These are phyloP conservation scores for Boletus reticuloceps DNA, from an alignment of 768 basidiomycete species.

Conservation along the genomic window DNA sequence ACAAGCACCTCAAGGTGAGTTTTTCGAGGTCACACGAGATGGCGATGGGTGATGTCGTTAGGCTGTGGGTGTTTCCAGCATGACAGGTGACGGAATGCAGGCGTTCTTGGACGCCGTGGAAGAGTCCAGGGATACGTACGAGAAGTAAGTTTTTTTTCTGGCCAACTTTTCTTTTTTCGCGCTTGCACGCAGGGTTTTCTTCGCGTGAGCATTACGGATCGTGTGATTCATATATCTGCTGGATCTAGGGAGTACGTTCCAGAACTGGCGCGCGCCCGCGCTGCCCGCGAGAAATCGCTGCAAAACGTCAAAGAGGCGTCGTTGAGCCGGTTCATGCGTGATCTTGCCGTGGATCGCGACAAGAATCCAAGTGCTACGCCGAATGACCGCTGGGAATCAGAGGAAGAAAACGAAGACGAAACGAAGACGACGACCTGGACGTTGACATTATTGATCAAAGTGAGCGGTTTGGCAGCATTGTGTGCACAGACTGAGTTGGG, in stretches of 20 bases:
- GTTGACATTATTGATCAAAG: slow-evolving; percentile 69
- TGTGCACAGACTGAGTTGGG: slow-evolving; percentile 6
- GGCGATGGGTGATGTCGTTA: slow-evolving; percentile 28
- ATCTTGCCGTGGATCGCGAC: slow-evolving; percentile 71
- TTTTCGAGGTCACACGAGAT: background rate
- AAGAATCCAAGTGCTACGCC: slow-evolving; percentile 56
- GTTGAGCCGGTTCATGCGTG: slow-evolving; percentile 72
- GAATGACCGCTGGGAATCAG: slow-evolving; percentile 62
- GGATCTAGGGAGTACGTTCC: slow-evolving; percentile 81
- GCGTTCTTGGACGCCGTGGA: slow-evolving; percentile 93
- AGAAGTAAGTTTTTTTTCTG: slow-evolving; percentile 53
- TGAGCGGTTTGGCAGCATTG: slow-evolving; percentile 37
- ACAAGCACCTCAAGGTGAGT: slow-evolving; percentile 87
- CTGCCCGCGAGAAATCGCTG: slow-evolving; percentile 60
- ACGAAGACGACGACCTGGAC: slow-evolving; percentile 45
- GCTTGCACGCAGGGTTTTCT: background rate
- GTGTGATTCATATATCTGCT: slow-evolving; percentile 1
- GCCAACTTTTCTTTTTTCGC: background rate
- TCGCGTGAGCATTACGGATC: slow-evolving; percentile 3
- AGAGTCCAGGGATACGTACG: slow-evolving; percentile 83
- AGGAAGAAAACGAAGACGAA: slow-evolving; percentile 52
- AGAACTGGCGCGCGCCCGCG: slow-evolving; percentile 73
- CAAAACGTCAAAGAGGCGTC: slow-evolving; percentile 72
- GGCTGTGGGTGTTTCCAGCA: slow-evolving; percentile 94
- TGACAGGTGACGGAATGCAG: slow-evolving; percentile 92